Base-by-base conservation (phyloP, 2,329 filamentous ascomycete species). In the Pyricularia pennisetigena region DNA sequence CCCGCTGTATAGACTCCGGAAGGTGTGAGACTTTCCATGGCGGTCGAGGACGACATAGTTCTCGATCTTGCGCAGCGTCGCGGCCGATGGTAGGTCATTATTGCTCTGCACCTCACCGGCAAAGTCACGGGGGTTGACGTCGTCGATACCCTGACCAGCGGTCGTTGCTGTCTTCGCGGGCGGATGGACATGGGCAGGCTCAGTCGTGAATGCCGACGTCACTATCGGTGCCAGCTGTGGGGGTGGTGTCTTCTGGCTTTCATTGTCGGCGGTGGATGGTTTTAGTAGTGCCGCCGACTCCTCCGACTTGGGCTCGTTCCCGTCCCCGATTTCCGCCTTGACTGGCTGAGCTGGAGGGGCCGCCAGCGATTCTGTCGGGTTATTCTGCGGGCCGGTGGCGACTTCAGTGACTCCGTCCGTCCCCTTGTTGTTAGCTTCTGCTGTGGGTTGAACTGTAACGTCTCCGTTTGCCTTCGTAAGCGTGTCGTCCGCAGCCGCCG, bases 1-100 rank as follows among this genome's bases (percentile, higher is more conserved):
- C 4, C 86, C 85, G 41, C 80, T 82, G 75, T 88, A 89, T 30
- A 91, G 78, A 72, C 83, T 87, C 76, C 85, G 85, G 77, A 92
- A 92, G 0, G 84, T 79, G 62, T 83, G 83, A 16, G 83, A 78
- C 68, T 85, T 86, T 68, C 88, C 87, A 69, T 88, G 76, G 54
- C 80, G 80, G 76, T 91, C 89, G 62, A 90, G 82, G 16, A 93
- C 81, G 0, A 82, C 78, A 74, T 85, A 84, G 71, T 83, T 75
- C 70, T 85, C 84, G 59, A 89, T 81, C 72, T 79, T 81, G 68
- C 78, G 79, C 29, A 89, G 75, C 3, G 79, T 81, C 68, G 81
- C 79, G 24, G 75, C 72, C 0, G 83, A 79, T 0, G 87, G 87
- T 2, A 88, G 73, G 54, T 83, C 80, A 73, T 89, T 81, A 74